A percentile compares a stretch with the other conserved stretches of the same genome.
Conservation (phyloP, 2,329 filamentous ascomycete genomes). For the Penicillium hordei region DNA sequence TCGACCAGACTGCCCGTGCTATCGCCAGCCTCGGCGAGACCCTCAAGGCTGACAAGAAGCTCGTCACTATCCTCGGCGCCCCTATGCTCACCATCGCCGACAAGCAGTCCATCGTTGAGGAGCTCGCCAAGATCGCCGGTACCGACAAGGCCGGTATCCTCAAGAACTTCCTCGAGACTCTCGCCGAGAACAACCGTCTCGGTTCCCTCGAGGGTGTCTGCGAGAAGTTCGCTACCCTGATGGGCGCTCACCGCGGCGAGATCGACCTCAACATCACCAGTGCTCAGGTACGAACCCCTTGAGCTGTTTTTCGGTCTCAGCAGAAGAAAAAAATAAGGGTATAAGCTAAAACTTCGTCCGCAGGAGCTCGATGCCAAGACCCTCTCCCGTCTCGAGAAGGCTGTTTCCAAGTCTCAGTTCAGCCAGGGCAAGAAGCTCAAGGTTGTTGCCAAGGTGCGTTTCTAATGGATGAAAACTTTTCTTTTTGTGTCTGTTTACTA, state of each 20-base stretch:
- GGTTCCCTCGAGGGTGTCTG: conserved; percentile 76
- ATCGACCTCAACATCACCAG: conserved; percentile 89
- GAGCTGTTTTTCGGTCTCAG: neutral
- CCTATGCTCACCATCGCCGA: conserved; percentile 76
- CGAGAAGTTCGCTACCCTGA: conserved; percentile 83
- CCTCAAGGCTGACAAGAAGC: conserved; percentile 81
- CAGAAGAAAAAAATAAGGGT: neutral
- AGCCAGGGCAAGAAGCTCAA: conserved; percentile 96
- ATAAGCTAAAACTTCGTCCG: neutral
- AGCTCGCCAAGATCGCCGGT: conserved; percentile 82
- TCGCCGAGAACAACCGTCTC: conserved; percentile 96
- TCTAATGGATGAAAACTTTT: neutral
- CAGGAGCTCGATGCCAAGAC: conserved; percentile 85
- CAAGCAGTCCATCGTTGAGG: conserved; percentile 81
- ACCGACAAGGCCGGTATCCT: conserved; percentile 73
- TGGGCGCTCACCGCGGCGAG: conserved; percentile 88
- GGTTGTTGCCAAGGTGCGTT: conserved; percentile 79
- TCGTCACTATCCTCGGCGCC: conserved; percentile 70
- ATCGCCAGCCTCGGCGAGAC: conserved; percentile 69
- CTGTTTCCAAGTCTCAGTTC: conserved; percentile 85
- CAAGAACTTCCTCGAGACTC: conserved; percentile 87
- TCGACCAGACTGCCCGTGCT: conserved; percentile 82
- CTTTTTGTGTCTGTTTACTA: neutral
- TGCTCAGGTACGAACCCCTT: conserved; percentile 67
- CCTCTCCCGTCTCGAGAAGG: conserved; percentile 79